A percentile compares a stretch with the other conserved stretches of the same genome.
These are phyloP conservation scores for Pezicula neosporulosa DNA, from an alignment of 2,329 filamentous ascomycete genomes.

Conservation along the genomic window DNA sequence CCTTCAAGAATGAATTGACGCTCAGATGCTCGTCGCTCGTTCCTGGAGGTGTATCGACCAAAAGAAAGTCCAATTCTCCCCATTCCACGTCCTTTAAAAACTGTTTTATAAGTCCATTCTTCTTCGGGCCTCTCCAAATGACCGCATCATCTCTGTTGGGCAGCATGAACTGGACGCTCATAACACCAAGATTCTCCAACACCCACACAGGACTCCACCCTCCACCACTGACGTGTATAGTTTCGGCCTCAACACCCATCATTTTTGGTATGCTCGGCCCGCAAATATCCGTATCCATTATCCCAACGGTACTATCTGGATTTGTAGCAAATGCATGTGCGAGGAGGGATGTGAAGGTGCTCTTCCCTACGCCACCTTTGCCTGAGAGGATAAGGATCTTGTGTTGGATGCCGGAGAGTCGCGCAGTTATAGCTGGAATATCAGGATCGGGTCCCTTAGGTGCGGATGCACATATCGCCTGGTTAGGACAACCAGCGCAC, in stretches of 20 bases:
- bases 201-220: constrained; percentile 98
- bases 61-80: constrained; percentile 88
- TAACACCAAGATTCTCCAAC: constrained; percentile 86
- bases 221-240: constrained; percentile 81
- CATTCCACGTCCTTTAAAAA: constrained; percentile 98
- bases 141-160: constrained; percentile 91
- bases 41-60: constrained; percentile 94
- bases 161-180: constrained; percentile 98
- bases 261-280: constrained; percentile 97
- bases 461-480: constrained; percentile 88
- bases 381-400: constrained; percentile 90
- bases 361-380: constrained; percentile 96
- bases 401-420: constrained; percentile 78
- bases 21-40: constrained; percentile 94
- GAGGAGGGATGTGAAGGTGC: constrained; percentile 85
- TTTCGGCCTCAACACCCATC: constrained; percentile 95
- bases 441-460: constrained; percentile 96
- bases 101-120: constrained; percentile 97
- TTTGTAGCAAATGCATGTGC: constrained; percentile 86
- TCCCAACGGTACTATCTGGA: constrained; percentile 74
- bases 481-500: constrained; percentile 93
- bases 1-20: constrained; percentile 87
- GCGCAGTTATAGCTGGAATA: constrained; percentile 80
- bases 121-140: constrained; percentile 97
- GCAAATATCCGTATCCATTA: constrained; percentile 98